phyloP scores from a whole-genome alignment of 371 early-diverging fungal genomes.

The Syncephalastrum racemosum region DNA sequence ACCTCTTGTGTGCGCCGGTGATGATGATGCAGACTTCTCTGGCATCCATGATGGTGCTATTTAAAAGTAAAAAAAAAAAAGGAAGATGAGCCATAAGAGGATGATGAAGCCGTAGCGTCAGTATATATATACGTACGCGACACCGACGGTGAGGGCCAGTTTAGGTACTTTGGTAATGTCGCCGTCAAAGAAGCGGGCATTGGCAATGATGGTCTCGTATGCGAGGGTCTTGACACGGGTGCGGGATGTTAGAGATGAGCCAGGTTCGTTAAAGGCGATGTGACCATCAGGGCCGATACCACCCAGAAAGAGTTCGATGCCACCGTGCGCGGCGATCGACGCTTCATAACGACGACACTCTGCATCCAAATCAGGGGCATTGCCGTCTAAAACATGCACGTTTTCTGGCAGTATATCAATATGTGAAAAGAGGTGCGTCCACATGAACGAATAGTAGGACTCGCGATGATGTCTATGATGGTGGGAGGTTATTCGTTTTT shows the following conservation, averaged over 20 bases:
- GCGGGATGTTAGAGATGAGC: slow-evolving; percentile 82
- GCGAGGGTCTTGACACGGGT: slow-evolving; percentile 90
- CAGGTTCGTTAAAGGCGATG: slow-evolving; percentile 91
- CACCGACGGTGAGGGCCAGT: slow-evolving; percentile 86
- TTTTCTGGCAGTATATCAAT: slow-evolving; percentile 79
- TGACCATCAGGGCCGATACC: slow-evolving; percentile 91
- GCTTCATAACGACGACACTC: slow-evolving; percentile 82
- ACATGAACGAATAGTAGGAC: slow-evolving; percentile 89
- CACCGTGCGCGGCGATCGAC: slow-evolving; percentile 74
- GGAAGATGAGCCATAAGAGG: background rate
- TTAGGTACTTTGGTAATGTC: slow-evolving; percentile 89
- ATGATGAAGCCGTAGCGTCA: too few species aligned
- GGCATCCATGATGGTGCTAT: slow-evolving; percentile 84
- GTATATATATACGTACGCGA: slow-evolving; percentile 69
- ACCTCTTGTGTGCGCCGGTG: slow-evolving; percentile 79
- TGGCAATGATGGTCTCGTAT: slow-evolving; percentile 89
- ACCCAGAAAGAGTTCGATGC: slow-evolving; percentile 82
- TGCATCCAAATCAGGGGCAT: slow-evolving; percentile 75
- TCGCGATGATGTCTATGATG: slow-evolving; percentile 69
- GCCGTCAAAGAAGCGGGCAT: slow-evolving; percentile 86
- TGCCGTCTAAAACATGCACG: slow-evolving; percentile 83
- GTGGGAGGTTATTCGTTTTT: background rate
- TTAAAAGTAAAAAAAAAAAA: slow-evolving; percentile 11
- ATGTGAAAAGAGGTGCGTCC: slow-evolving; percentile 80
- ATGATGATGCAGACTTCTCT: slow-evolving; percentile 85